Evolutionary conservation across 306 rosid species (phyloP), one percentile per base, ranked within the genome.

Genomic region (Rosa chinensis): DNA sequence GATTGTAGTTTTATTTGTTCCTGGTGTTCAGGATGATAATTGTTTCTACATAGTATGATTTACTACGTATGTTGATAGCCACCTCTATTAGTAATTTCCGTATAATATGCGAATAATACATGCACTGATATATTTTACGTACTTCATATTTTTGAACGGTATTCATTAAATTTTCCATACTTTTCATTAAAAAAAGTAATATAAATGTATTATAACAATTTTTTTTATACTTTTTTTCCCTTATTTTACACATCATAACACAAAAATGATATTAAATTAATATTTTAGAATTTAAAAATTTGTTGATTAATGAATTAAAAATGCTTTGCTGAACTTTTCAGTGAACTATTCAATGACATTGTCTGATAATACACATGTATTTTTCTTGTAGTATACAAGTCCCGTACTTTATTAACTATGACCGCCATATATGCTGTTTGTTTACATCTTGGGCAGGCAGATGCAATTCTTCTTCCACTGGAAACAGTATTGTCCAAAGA

Each of bases 391-490:
- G 18, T 55, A 20, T 18, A 18, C 10, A 55, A 0, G 61, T 55
- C 10, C 1, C 21, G 7, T 53, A 53, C 59, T 18, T 55, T 55
- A 55, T 21, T 14, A 13, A 49, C 18, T 8, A 55, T 55, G 10
- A 55, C 23, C 40, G 17, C 8, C 37, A 72, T 80, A 61, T 79
- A 73, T 72, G 82, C 79, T 79, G 86, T 70, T 70, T 79, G 56
- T 78, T 79, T 85, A 28, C 77, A 79, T 72, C 78, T 79, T 82
- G 66, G 67, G 64, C 87, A 92, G 97, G 97, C 92, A 73, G 92
- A 92, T 84, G 84, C 92, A 73, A 84, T 87, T 79, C 97, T 25
- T 25, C 28, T 25, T 25, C 28, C 28, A 25, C 28, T 25, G 28
- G 28, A 25, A 25, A 25, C 28, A 25, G 28, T 25, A 25, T 25